Evolutionary conservation across 2,329 filamentous ascomycete species (phyloP).

Genomic region (Colletotrichum sp.): DNA sequence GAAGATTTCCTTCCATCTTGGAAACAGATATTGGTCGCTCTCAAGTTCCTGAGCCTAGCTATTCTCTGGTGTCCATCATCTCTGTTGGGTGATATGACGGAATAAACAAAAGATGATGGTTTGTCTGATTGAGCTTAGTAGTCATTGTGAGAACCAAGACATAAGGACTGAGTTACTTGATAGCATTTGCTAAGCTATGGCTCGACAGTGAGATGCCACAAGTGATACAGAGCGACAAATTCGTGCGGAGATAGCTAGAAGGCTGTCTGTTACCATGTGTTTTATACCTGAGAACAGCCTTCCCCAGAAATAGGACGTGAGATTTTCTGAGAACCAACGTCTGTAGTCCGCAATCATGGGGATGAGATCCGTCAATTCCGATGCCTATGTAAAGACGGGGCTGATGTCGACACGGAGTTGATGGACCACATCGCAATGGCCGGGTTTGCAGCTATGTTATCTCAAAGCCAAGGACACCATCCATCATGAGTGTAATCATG

Average conservation of each 20-base stretch:
- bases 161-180: not conserved
- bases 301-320: not conserved
- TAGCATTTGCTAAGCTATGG: rapidly evolving
- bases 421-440: not conserved
- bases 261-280: too few relatives aligned
- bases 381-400: not conserved
- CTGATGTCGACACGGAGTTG: not conserved
- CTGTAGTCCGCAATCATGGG: not conserved
- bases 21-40: not conserved
- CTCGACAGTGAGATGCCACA: not conserved
- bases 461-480: too few relatives aligned
- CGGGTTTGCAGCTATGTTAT: too few relatives aligned
- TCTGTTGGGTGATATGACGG: not conserved
- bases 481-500: rapidly evolving
- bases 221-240: too few relatives aligned
- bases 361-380: not conserved
- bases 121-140: rapidly evolving
- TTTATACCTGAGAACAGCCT: not conserved
- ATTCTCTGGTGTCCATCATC: not conserved
- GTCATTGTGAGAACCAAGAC: rapidly evolving
- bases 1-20: not conserved
- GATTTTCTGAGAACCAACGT: not conserved
- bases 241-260: too few relatives aligned
- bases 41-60: not conserved
- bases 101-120: not conserved